These are phyloP conservation scores for Nothopassalora personata DNA, from an alignment of 2,329 filamentous ascomycete species.

Conservation along the genomic window DNA sequence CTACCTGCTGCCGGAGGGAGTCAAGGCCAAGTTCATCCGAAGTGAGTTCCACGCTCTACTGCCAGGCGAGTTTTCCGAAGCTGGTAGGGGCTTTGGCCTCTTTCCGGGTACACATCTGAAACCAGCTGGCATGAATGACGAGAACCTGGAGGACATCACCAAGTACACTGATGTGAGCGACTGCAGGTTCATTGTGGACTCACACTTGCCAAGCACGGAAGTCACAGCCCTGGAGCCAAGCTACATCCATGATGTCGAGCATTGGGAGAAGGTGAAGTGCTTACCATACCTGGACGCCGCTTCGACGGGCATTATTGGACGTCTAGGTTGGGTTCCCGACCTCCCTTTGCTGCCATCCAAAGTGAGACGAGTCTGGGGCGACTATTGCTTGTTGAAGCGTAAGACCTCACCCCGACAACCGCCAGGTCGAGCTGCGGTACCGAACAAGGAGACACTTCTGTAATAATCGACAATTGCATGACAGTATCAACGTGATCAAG, in stretches of 20 bases:
- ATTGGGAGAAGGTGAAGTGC: conserved; percentile 75
- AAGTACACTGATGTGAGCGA: conserved; percentile 77
- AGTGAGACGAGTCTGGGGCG: conserved; percentile 73
- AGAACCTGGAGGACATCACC: conserved; percentile 75
- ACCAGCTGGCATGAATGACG: conserved; percentile 83
- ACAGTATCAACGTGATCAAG: background rate
- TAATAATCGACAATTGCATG: background rate
- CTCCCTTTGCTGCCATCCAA: conserved; percentile 61
- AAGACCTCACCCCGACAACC: conserved; percentile 30
- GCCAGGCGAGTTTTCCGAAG: conserved; percentile 83
- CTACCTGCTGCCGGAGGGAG: conserved; percentile 78
- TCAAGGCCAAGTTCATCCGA: conserved; percentile 82
- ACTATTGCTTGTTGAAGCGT: conserved; percentile 75
- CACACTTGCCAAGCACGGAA: conserved; percentile 60
- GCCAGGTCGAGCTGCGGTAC: conserved; percentile 5
- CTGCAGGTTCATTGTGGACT: conserved; percentile 85
- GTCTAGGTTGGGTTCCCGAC: conserved; percentile 78
- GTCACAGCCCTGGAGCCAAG: conserved; percentile 70
- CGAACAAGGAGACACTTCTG: conserved; percentile 17
- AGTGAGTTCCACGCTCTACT: conserved; percentile 85
- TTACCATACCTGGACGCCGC: conserved; percentile 74
- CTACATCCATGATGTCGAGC: conserved; percentile 65
- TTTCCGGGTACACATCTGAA: conserved; percentile 80
- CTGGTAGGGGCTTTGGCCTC: conserved; percentile 57
- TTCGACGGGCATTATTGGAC: conserved; percentile 65